Percentiles rank a stretch among this genome's conserved stretches.
Evolutionary conservation across 768 basidiomycete genomes (phyloP).

Genomic region (Lactarius akahatsu): DNA sequence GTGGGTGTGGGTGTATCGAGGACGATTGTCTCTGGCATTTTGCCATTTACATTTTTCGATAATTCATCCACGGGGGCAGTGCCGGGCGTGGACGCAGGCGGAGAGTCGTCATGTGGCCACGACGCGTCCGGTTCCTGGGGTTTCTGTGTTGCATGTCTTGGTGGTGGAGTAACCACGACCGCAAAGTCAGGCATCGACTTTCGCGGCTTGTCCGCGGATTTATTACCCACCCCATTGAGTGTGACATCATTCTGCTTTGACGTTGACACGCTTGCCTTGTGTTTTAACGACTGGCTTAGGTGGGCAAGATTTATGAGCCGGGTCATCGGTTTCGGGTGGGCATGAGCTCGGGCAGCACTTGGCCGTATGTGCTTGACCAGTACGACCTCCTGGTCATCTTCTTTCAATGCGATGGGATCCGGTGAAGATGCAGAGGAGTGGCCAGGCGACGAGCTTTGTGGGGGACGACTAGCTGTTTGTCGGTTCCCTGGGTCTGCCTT

Average conservation of each 20-base stretch:
- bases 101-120: not conserved
- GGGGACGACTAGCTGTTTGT: not conserved
- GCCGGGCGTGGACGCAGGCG: not conserved
- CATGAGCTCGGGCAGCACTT: not conserved
- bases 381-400: constrained; percentile 16
- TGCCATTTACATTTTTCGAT: not conserved
- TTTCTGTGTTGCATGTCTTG: not conserved
- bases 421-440: constrained; percentile 15
- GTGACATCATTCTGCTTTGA: not conserved
- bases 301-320: not conserved
- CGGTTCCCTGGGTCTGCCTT: not conserved
- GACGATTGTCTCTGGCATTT: not conserved
- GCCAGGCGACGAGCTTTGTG: not conserved
- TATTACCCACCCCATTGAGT: not conserved
- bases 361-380: constrained; percentile 17
- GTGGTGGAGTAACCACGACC: constrained; percentile 16
- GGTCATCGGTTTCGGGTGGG: not conserved
- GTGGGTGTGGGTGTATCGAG: not conserved
- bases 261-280: not conserved
- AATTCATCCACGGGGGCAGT: not conserved
- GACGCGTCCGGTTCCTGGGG: not conserved
- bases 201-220: not conserved
- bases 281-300: not conserved
- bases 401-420: constrained; percentile 19
- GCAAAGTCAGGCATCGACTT: constrained; percentile 12